phyloP scores from a whole-genome alignment of 306 rosid genomes.

The Quercus parvula region DNA sequence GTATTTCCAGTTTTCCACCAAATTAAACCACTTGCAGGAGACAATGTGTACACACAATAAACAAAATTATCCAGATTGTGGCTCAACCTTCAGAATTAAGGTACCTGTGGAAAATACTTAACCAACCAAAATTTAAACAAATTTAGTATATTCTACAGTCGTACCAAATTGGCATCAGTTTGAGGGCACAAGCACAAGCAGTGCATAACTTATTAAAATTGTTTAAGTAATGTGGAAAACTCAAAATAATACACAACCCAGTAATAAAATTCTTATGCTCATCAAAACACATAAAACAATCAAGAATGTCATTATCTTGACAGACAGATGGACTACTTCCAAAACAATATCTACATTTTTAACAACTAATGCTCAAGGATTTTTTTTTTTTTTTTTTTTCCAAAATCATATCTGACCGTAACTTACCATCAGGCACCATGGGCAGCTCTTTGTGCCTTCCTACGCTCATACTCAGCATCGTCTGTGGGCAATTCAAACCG shows the following conservation, averaged over 20 bases:
- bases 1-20: not conserved
- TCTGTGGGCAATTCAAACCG: slow-evolving; percentile 74
- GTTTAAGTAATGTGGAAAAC: not conserved
- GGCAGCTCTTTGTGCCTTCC: slow-evolving; percentile 41
- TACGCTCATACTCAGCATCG: slow-evolving; percentile 67
- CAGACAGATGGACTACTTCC: not conserved
- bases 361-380: slow-evolving; percentile 31
- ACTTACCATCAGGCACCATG: slow-evolving; percentile 15
- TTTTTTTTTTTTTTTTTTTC: not conserved
- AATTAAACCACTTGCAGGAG: not conserved
- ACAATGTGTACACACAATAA: not conserved
- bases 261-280: slow-evolving; percentile 15
- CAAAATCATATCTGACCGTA: slow-evolving; percentile 18
- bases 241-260: slow-evolving; percentile 19
- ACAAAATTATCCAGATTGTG: not conserved
- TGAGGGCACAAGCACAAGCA: slow-evolving; percentile 23
- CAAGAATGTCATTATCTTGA: slow-evolving; percentile 19
- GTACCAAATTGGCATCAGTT: not conserved
- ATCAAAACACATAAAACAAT: slow-evolving; percentile 24
- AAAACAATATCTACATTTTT: slow-evolving; percentile 37
- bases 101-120: not conserved
- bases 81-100: not conserved
- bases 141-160: not conserved
- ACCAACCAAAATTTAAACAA: not conserved
- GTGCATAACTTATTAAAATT: not conserved